These are phyloP conservation scores for Toxoplasma gondii DNA, from an alignment of 169 alveolate genomes.

Conservation along the genomic window DNA sequence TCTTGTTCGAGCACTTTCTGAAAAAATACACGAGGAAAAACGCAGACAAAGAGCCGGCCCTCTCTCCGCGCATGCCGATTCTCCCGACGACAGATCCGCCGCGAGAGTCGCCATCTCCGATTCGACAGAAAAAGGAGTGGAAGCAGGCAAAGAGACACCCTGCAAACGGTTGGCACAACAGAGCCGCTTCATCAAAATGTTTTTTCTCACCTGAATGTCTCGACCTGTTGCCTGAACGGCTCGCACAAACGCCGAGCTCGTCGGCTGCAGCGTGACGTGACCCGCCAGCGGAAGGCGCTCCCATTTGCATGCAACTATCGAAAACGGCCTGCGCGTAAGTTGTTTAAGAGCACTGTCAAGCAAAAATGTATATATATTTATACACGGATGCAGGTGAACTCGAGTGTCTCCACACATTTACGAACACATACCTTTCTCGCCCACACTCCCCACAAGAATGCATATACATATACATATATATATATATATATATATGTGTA, in stretches of 20 bases:
- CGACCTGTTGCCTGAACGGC: background rate
- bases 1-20: slow-evolving; percentile 5
- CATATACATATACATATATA: background rate
- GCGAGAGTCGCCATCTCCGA: no score
- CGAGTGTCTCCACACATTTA: background rate
- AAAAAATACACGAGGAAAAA: background rate
- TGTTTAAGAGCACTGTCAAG: no score
- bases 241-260: background rate
- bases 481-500: background rate
- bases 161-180: no score
- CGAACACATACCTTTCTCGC: background rate
- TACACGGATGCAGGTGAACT: background rate
- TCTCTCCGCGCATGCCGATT: no score
- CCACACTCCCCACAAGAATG: background rate
- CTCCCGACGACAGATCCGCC: no score
- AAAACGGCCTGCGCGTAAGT: background rate
- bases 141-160: no score
- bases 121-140: no score
- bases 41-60: background rate
- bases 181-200: no score
- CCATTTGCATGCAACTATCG: slow-evolving; percentile 27
- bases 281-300: slow-evolving; percentile 16
- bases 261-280: slow-evolving; percentile 32
- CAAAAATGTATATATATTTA: background rate
- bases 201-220: background rate